These are phyloP conservation scores for Pestalotiopsis sp. DNA, from an alignment of 2,329 filamentous ascomycete genomes.

Conservation along the genomic window DNA sequence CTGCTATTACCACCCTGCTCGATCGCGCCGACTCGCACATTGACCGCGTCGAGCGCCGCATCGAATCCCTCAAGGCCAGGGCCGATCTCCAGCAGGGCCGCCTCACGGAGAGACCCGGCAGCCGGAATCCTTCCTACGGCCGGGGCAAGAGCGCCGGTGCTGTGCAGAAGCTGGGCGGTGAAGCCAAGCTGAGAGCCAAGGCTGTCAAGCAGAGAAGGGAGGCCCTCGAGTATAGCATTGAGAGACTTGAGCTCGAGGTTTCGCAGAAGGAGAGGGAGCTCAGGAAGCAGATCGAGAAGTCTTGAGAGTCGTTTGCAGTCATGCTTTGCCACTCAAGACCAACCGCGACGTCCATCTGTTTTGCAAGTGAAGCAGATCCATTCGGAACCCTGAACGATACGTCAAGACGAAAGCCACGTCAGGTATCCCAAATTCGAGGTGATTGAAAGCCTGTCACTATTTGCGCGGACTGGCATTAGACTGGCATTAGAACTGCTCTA, in stretches of 20 bases:
- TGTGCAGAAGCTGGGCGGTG: conserved; percentile 49
- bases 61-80: conserved; percentile 81
- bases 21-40: conserved; percentile 82
- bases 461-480: no score
- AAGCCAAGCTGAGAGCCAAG: conserved; percentile 53
- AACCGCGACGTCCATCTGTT: no score
- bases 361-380: no score
- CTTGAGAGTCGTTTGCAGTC: conserved; percentile 21
- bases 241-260: conserved; percentile 84
- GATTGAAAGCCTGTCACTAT: no score
- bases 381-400: no score
- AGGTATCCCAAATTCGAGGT: no score
- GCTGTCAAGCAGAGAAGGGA: conserved; percentile 82
- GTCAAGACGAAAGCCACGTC: no score
- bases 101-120: conserved; percentile 37
- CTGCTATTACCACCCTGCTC: conserved; percentile 79
- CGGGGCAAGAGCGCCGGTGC: conserved; percentile 4
- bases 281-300: conserved; percentile 49
- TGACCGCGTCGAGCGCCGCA: conserved; percentile 79
- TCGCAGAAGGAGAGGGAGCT: conserved; percentile 70
- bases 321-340: neutral
- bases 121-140: neutral
- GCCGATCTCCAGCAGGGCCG: conserved; percentile 81
- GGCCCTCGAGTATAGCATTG: conserved; percentile 82
- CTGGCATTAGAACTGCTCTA: no score